Conservation (phyloP, 2,329 filamentous ascomycete species). For the Alternaria hordeiaustralica region DNA sequence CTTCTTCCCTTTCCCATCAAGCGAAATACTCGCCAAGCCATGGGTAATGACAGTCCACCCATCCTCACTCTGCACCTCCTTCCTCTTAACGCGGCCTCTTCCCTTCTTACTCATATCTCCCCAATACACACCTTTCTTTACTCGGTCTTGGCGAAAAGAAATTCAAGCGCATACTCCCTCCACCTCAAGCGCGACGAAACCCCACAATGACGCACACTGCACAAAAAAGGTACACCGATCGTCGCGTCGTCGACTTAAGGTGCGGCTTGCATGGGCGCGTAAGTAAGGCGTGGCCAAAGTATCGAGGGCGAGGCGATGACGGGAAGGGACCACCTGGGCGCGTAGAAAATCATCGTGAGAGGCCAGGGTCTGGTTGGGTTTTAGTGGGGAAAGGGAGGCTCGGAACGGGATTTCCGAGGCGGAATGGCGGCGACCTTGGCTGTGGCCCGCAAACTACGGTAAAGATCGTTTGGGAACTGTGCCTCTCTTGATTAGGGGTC, state of each 20-base stretch:
- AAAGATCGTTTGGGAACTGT: neutral
- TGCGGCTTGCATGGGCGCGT: conserved; percentile 33
- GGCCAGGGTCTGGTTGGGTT: conserved; percentile 1
- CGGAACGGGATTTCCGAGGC: conserved; percentile 4
- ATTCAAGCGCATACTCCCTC: neutral
- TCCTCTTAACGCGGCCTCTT: conserved; percentile 38
- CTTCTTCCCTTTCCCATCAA: conserved; percentile 1
- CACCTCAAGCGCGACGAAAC: neutral
- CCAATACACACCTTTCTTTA: neutral
- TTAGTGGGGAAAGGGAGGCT: neutral
- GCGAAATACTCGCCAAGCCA: conserved; percentile 17
- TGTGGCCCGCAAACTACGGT: neutral
- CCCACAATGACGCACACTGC: neutral
- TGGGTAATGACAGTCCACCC: conserved; percentile 50
- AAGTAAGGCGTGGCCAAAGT: neutral
- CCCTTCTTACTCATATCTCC: conserved; percentile 4
- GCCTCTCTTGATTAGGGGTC: neutral
- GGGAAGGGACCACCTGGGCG: conserved; percentile 3
- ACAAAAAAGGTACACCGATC: neutral
- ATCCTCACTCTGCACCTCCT: conserved; percentile 37
- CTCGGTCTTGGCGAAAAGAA: neutral
- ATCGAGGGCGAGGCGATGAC: neutral
- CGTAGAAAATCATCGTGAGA: conserved; percentile 8
- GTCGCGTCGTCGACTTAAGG: conserved; percentile 24
- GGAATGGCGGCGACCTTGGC: neutral